These are phyloP conservation scores for Paracamarosporium sp. DNA, from an alignment of 2,329 filamentous ascomycete genomes.

Conservation along the genomic window DNA sequence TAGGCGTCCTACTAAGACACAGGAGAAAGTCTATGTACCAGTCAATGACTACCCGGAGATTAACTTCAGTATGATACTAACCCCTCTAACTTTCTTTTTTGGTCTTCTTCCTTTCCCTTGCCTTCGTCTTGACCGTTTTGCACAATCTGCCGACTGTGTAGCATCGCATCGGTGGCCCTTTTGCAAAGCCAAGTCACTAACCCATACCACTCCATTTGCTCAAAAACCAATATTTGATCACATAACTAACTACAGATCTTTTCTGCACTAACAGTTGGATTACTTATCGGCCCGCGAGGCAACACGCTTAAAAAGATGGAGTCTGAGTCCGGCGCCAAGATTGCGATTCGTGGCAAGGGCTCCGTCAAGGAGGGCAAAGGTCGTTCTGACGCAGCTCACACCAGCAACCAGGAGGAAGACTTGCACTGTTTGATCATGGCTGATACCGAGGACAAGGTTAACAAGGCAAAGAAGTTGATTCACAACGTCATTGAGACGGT, in stretches of 20 bases:
- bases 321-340: constrained; percentile 94
- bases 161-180: constrained; percentile 40
- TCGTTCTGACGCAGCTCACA: constrained; percentile 96
- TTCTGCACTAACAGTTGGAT: constrained; percentile 87
- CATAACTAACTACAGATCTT: constrained; percentile 88
- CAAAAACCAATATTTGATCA: constrained; percentile 48
- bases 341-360: constrained; percentile 98
- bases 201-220: constrained; percentile 37
- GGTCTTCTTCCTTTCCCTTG: constrained; percentile 51
- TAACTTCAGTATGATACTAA: constrained; percentile 99
- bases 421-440: constrained; percentile 99
- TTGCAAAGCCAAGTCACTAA: constrained; percentile 51
- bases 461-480: constrained; percentile 97
- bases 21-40: constrained; percentile 99
- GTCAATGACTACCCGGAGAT: constrained; percentile 99
- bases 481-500: constrained; percentile 99
- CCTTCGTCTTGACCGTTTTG: constrained; percentile 54
- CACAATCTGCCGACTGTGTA: constrained; percentile 38
- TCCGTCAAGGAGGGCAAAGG: constrained; percentile 99
- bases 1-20: constrained; percentile 97
- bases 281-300: constrained; percentile 99
- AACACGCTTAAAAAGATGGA: constrained; percentile 99
- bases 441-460: constrained; percentile 98
- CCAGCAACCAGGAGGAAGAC: constrained; percentile 99
- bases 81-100: constrained; percentile 70